A percentile compares a stretch with the other conserved stretches of the same genome.
Evolutionary conservation across 1,139 yeast genomes (phyloP).

Genomic region (Pichia norvegensis): DNA sequence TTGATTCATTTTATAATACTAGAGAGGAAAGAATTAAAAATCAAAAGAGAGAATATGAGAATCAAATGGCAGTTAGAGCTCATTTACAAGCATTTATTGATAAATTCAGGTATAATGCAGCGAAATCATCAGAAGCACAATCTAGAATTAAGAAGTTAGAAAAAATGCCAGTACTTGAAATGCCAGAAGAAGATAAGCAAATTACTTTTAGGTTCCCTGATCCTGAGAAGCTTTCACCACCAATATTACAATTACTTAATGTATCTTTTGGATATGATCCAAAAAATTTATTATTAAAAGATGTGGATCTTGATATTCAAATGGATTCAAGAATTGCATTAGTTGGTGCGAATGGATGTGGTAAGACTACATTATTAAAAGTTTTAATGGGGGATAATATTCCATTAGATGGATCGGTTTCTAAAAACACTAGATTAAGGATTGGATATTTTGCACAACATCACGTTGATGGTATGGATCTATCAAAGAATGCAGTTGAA

Average conservation of each 20-base stretch:
- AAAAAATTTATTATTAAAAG: conserved; percentile 49
- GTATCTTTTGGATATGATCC: conserved; percentile 82
- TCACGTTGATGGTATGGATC: conserved; percentile 96
- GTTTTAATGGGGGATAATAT: conserved; percentile 67
- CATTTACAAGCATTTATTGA: conserved; percentile 93
- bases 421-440: conserved; percentile 77
- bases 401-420: conserved; percentile 69
- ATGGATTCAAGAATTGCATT: conserved; percentile 92
- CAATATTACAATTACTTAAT: conserved; percentile 79
- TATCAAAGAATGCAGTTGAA: conserved; percentile 76
- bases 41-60: conserved; percentile 90
- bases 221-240: conserved; percentile 88
- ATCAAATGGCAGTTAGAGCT: conserved; percentile 91
- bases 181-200: conserved; percentile 88
- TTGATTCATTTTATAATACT: conserved; percentile 86
- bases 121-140: conserved; percentile 95
- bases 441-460: conserved; percentile 99
- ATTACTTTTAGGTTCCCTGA: conserved; percentile 90
- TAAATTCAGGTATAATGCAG: conserved; percentile 94
- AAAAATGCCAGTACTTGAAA: conserved; percentile 83
- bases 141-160: conserved; percentile 94
- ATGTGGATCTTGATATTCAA: conserved; percentile 86
- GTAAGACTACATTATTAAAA: conserved; percentile 91
- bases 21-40: conserved; percentile 92
- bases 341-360: conserved; percentile 99